These are phyloP conservation scores for Globisporangium polare DNA, from an alignment of 352 stramenopile species.

Conservation along the genomic window DNA sequence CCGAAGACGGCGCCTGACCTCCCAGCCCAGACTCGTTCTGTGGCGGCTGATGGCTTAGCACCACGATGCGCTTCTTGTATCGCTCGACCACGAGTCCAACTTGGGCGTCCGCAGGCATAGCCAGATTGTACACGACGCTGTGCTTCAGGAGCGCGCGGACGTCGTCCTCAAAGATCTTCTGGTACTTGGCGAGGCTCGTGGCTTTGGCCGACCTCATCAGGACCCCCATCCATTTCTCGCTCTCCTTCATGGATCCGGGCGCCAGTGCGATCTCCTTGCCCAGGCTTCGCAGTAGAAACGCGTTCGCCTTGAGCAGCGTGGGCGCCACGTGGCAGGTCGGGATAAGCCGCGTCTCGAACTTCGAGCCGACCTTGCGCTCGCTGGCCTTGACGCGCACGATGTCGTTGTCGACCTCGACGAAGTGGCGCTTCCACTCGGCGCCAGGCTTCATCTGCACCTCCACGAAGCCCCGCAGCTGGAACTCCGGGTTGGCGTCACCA, in stretches of 20 bases:
- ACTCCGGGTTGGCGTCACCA: neutral
- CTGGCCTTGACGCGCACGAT: conserved; percentile 65
- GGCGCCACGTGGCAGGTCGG: conserved; percentile 39
- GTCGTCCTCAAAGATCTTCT: conserved; percentile 54
- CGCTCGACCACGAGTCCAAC: conserved; percentile 50
- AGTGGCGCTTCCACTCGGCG: conserved; percentile 48
- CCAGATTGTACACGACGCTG: conserved; percentile 51
- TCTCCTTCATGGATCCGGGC: conserved; percentile 29
- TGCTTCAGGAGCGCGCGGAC: conserved; percentile 33
- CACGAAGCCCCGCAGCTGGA: conserved; percentile 52
- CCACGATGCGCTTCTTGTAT: conserved; percentile 56
- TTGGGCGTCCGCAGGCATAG: conserved; percentile 20
- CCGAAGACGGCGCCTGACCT: neutral
- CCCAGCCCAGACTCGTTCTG: neutral
- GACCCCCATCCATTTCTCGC: conserved; percentile 42
- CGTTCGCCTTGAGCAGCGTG: conserved; percentile 47
- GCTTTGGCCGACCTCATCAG: conserved; percentile 27
- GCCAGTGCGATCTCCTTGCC: conserved; percentile 41
- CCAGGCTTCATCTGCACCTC: conserved; percentile 48
- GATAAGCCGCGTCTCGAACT: conserved; percentile 49
- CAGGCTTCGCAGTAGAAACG: conserved; percentile 24
- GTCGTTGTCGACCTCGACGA: conserved; percentile 60
- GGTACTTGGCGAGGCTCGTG: conserved; percentile 26
- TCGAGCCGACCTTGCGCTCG: conserved; percentile 46
- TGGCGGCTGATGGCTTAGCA: conserved; percentile 41